Evolutionary conservation across 306 rosid genomes (phyloP).

Genomic region (Trichosanthes truncata): DNA sequence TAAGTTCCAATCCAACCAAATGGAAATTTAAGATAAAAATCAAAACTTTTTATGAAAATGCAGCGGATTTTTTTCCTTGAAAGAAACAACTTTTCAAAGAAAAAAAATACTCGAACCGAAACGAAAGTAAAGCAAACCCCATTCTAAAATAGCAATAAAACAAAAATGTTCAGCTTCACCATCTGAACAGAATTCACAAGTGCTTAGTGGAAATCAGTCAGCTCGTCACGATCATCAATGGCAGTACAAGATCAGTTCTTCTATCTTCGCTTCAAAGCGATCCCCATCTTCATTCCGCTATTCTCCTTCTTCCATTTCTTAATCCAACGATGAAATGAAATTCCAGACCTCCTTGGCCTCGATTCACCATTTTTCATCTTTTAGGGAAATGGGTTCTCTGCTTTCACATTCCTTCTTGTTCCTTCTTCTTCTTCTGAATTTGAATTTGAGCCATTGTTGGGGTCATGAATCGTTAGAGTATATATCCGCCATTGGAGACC

Average conservation of each 20-base stretch:
- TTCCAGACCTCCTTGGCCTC: background rate
- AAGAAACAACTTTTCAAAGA: background rate
- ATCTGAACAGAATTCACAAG: background rate
- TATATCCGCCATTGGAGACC: slow-evolving; percentile 39
- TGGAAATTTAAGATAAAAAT: too few species aligned
- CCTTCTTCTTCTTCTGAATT: background rate
- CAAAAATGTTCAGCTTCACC: background rate
- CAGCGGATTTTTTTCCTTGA: too few species aligned
- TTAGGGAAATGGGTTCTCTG: background rate
- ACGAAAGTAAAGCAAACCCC: background rate
- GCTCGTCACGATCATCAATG: background rate
- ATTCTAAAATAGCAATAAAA: background rate
- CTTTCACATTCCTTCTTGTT: background rate
- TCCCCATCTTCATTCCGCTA: background rate
- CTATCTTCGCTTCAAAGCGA: background rate
- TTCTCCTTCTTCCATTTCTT: background rate
- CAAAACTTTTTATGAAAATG: too few species aligned
- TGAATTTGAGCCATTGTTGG: background rate
- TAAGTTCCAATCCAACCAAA: too few species aligned
- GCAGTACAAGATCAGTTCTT: background rate
- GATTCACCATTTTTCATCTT: background rate
- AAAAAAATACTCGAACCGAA: background rate
- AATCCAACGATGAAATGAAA: background rate
- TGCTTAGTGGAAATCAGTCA: background rate
- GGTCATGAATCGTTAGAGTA: slow-evolving; percentile 17